phyloP scores from a whole-genome alignment of 129 eudicot genomes.

The Arctium minus region DNA sequence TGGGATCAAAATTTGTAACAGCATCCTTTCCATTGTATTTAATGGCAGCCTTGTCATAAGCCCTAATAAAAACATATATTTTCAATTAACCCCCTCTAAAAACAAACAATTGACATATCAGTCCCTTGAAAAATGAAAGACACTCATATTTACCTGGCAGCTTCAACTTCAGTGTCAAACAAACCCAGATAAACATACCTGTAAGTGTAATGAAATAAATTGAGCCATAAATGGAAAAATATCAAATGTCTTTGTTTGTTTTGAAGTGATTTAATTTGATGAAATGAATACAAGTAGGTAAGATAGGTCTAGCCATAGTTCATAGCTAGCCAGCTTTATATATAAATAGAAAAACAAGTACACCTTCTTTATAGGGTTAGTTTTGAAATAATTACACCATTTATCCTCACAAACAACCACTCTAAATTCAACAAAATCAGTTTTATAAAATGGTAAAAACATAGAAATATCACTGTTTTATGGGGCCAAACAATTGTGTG shows the following conservation, averaged over 20 bases:
- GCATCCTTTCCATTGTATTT: conserved; percentile 91
- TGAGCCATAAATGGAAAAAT: conserved; percentile 22
- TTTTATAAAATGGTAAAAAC: background rate
- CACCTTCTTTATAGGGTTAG: conserved; percentile 35
- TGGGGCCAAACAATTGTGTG: no score
- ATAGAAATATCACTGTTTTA: background rate
- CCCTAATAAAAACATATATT: conserved; percentile 38
- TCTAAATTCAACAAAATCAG: background rate
- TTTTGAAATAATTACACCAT: conserved; percentile 22
- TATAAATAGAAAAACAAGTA: conserved; percentile 35
- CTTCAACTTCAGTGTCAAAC: conserved; percentile 96
- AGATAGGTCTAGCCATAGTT: conserved; percentile 32
- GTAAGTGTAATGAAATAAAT: conserved; percentile 5
- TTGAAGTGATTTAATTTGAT: conserved; percentile 38
- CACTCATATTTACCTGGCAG: conserved; percentile 71
- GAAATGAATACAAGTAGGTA: conserved; percentile 38
- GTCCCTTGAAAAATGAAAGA: conserved; percentile 19
- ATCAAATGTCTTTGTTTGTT: conserved; percentile 16
- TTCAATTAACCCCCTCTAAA: background rate
- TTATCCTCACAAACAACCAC: background rate
- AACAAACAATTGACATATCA: conserved; percentile 5
- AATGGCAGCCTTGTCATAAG: conserved; percentile 89
- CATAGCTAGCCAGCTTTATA: conserved; percentile 36
- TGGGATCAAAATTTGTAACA: conserved; percentile 85
- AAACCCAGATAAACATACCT: conserved; percentile 99